A percentile compares a stretch with the other conserved stretches of the same genome.
These are phyloP conservation scores for Coemansia aciculifera DNA, from an alignment of 192 early-diverging fungal genomes.

Conservation along the genomic window DNA sequence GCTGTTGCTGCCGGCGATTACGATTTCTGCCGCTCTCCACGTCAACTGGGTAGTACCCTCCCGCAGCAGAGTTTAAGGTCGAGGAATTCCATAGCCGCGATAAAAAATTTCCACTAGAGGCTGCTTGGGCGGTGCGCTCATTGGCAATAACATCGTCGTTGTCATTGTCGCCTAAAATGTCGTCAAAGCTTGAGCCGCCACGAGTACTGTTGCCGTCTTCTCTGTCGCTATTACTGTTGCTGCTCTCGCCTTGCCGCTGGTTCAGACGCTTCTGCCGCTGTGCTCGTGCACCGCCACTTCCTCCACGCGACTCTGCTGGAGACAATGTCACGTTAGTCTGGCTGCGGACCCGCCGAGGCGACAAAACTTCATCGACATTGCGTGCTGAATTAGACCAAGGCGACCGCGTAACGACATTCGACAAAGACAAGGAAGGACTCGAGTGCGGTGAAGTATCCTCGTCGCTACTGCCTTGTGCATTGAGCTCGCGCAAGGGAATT, in stretches of 20 bases:
- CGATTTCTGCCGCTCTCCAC: background rate
- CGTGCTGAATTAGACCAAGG: background rate
- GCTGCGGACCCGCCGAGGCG: slow-evolving; percentile 11
- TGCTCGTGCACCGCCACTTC: background rate
- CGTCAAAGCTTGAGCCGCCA: slow-evolving; percentile 19
- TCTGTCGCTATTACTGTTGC: background rate
- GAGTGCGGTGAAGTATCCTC: background rate
- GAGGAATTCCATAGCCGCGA: background rate
- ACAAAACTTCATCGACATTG: background rate
- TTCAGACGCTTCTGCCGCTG: background rate
- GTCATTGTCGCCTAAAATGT: slow-evolving; percentile 13
- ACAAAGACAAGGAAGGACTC: background rate
- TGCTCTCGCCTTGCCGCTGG: background rate
- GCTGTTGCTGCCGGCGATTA: background rate
- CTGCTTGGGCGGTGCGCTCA: slow-evolving; percentile 8
- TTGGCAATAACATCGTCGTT: slow-evolving; percentile 2
- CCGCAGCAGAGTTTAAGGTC: background rate
- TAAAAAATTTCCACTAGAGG: background rate
- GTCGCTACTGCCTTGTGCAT: background rate
- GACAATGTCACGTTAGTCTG: background rate
- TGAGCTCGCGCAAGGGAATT: slow-evolving; percentile 20
- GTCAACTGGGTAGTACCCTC: background rate
- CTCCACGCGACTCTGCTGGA: background rate
- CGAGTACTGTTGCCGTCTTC: background rate
- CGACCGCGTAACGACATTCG: background rate